Evolutionary conservation across 164 flowering plant genomes (phyloP), one percentile per base, ranked within the genome.

Genomic region (Houttuynia cordata): DNA sequence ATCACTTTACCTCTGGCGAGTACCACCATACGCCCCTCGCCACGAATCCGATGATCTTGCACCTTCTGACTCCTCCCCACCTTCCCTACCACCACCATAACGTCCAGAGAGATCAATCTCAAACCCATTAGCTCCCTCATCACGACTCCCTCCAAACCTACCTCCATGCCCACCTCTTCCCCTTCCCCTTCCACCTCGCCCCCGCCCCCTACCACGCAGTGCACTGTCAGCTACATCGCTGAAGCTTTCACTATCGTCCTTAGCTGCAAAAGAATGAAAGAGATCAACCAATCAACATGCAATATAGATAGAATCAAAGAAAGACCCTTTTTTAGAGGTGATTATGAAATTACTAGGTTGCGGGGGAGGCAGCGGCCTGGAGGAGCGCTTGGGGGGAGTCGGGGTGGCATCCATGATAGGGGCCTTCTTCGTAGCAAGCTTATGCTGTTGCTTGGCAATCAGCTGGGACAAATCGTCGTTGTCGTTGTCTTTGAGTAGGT

Each of bases 401-500:
- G 64, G 58, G 8, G 69, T 18, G 47, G 56, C 9, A 52, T 40
- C 39, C 39, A 22, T 56, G 54, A 21, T 37, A 20, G 47, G 30
- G 25, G 64, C 10, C 0, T 67, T 67, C 57, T 77, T 74, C 22
- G 67, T 45, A 10, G 59, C 68, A 40, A 58, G 55, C 63, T 68
- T 70, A 62, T 65, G 68, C 72, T 71, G 77, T 63, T 64, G 71
- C 41, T 75, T 75, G 30, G 81, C 85, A 24, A 80, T 71, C 52
- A 86, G 76, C 79, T 64, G 78, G 51, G 85, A 76, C 1, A 78
- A 82, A 60, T 87, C 95, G 57, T 80, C 91, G 13, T 74, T 67
- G 24, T 84, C 95, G 53, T 79, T 83, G 64, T 78, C 88, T 0
- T 79, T 84, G 56, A 87, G 64, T 70, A 87, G 74, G 68, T 81